These are phyloP conservation scores for Mangifera indica DNA, from an alignment of 345 rosid species.

Conservation along the genomic window DNA sequence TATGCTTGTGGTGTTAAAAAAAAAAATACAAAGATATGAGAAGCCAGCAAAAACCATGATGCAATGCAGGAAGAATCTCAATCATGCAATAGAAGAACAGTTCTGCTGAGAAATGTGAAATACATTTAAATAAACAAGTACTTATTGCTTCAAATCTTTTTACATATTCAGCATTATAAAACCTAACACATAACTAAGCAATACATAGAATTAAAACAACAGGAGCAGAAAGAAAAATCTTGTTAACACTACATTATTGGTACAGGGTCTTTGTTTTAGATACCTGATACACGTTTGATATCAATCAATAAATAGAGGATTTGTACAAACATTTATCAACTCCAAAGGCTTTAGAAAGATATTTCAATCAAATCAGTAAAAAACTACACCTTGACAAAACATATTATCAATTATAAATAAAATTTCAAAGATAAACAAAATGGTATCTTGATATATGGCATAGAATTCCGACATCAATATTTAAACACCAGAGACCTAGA, in stretches of 20 bases:
- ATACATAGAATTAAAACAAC: background rate
- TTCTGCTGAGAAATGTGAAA: background rate
- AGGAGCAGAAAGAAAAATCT: background rate
- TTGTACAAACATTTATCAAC: background rate
- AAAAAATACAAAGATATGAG: background rate
- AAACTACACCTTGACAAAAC: background rate
- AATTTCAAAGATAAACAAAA: background rate
- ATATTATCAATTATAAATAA: background rate
- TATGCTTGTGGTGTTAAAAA: background rate
- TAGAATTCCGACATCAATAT: background rate
- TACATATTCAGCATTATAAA: background rate
- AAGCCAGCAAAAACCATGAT: background rate
- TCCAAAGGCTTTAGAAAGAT: background rate
- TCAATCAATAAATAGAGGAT: too few relatives aligned
- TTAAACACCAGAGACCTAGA: background rate
- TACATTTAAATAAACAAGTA: background rate
- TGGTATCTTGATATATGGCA: background rate
- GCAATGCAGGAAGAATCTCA: background rate
- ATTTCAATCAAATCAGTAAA: background rate
- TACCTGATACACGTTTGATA: too few relatives aligned
- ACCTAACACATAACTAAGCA: background rate
- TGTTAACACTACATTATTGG: constrained; percentile 1
- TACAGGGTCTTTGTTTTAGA: background rate
- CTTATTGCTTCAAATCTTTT: background rate
- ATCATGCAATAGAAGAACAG: background rate